Evolutionary conservation across 768 basidiomycete genomes (phyloP).

Genomic region (Tylopilus rubrobrunneus): DNA sequence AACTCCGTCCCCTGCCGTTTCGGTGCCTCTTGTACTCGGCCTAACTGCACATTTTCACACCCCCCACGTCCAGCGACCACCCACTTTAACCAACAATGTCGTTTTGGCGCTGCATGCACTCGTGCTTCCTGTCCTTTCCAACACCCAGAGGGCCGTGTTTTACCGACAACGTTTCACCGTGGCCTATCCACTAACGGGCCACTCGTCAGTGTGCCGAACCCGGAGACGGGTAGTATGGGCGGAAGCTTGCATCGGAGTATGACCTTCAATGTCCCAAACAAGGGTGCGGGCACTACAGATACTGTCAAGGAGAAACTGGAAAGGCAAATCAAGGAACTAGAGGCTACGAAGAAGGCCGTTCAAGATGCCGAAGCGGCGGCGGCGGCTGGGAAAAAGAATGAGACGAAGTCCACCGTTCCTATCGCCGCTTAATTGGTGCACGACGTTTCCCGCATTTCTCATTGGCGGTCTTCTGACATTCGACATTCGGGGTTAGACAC

Average conservation of each 20-base stretch:
- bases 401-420: slow-evolving; percentile 42
- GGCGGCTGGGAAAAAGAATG: slow-evolving; percentile 59
- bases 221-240: slow-evolving; percentile 65
- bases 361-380: slow-evolving; percentile 59
- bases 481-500: slow-evolving; percentile 9
- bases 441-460: background rate
- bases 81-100: slow-evolving; percentile 57
- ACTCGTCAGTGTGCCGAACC: slow-evolving; percentile 55
- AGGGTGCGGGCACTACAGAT: slow-evolving; percentile 20
- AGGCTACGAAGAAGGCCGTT: slow-evolving; percentile 67
- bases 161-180: slow-evolving; percentile 78
- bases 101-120: slow-evolving; percentile 84
- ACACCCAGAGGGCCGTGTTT: slow-evolving; percentile 83
- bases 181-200: slow-evolving; percentile 61
- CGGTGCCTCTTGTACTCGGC: slow-evolving; percentile 66
- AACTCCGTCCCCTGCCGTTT: slow-evolving; percentile 57
- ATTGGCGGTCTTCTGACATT: background rate
- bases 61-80: slow-evolving; percentile 41
- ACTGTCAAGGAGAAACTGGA: slow-evolving; percentile 48
- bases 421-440: slow-evolving; percentile 30
- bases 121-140: slow-evolving; percentile 84
- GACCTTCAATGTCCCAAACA: slow-evolving; percentile 53
- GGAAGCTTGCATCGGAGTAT: slow-evolving; percentile 67
- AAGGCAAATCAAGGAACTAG: slow-evolving; percentile 57
- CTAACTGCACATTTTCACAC: slow-evolving; percentile 66